A percentile compares a stretch with the other conserved stretches of the same genome.
These are phyloP conservation scores for Sutorius australiensis DNA, from an alignment of 768 basidiomycete species.

Conservation along the genomic window DNA sequence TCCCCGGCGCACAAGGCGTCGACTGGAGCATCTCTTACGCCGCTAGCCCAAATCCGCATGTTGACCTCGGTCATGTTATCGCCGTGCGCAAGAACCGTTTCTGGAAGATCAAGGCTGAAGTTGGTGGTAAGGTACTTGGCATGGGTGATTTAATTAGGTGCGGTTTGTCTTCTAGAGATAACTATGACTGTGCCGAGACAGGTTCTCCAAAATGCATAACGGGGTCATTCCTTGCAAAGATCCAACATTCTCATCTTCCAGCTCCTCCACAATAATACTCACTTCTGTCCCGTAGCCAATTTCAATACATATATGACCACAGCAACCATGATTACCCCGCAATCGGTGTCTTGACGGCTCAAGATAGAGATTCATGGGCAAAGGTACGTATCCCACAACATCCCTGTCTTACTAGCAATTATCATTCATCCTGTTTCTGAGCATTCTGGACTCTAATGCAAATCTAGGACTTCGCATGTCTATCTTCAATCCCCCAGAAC, in stretches of 20 bases:
- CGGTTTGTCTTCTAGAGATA: slow-evolving; percentile 7
- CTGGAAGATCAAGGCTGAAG: slow-evolving; percentile 71
- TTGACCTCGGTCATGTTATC: slow-evolving; percentile 71
- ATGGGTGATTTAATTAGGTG: slow-evolving; percentile 64
- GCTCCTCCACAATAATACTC: not conserved
- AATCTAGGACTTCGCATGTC: slow-evolving; percentile 56
- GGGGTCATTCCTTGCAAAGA: not conserved
- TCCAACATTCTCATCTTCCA: not conserved
- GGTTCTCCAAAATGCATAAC: not conserved
- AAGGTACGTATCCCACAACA: slow-evolving; percentile 45
- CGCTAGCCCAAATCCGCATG: slow-evolving; percentile 32
- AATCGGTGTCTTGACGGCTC: slow-evolving; percentile 73
- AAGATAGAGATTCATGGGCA: slow-evolving; percentile 86
- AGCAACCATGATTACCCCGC: slow-evolving; percentile 62
- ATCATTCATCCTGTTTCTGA: not conserved
- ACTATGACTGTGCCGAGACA: no score
- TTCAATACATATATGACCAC: slow-evolving; percentile 67
- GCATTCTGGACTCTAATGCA: not conserved
- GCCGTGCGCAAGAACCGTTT: slow-evolving; percentile 81
- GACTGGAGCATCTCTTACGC: slow-evolving; percentile 79
- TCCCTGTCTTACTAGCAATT: not conserved
- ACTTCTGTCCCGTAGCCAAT: slow-evolving; percentile 46
- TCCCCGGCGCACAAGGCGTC: slow-evolving; percentile 66
- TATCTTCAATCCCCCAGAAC: slow-evolving; percentile 62
- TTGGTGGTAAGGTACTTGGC: slow-evolving; percentile 55